Base-by-base conservation (phyloP, 2,329 filamentous ascomycete genomes). In the Aspergillus pseudotamarii region DNA sequence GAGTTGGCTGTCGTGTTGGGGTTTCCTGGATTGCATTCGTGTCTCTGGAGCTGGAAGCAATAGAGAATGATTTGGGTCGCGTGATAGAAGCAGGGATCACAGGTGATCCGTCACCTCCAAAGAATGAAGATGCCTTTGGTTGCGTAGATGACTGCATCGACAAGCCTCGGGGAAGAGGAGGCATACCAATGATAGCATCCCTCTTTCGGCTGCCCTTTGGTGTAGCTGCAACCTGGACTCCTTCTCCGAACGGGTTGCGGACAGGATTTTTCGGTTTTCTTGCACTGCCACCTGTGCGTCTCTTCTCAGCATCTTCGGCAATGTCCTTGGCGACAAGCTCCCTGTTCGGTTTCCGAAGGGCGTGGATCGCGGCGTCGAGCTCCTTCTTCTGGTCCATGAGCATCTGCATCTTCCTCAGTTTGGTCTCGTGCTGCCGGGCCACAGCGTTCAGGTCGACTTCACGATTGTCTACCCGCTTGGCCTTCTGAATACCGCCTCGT, bases 211-310 rank as follows among this genome's bases (percentile, higher is more conserved):
- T 72, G 10, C 74, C 74, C 59, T 75, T 79, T 5, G 82, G 82
- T 5, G 82, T 84, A 21, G 81, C 82, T 70, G 81, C 82, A 60
- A 84, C 81, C 68, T 83, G 82, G 26, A 83, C 79, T 9, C 79
- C 76, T 66, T 81, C 76, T 12, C 75, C 77, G 11, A 75, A 68
- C 2, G 76, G 76, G 64, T 80, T 80, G 3, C 79, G 76, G 4
- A 77, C 74, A 1, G 79, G 79, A 58, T 81, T 76, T 56, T 77
- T 80, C 14, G 76, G 64, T 59, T 80, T 80, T 16, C 77, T 74
- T 46, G 75, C 72, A 63, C 75, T 73, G 41, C 72, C 72, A 5
- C 71, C 67, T n/a, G 57, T 71, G 8, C 72, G 64, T 46, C 78
- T 73, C 62, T 78, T 78, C 32, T 76, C 77, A 6, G 75, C 76